Conservation (phyloP, 2,329 filamentous ascomycete species). For the Cryphonectria carpinicola region DNA sequence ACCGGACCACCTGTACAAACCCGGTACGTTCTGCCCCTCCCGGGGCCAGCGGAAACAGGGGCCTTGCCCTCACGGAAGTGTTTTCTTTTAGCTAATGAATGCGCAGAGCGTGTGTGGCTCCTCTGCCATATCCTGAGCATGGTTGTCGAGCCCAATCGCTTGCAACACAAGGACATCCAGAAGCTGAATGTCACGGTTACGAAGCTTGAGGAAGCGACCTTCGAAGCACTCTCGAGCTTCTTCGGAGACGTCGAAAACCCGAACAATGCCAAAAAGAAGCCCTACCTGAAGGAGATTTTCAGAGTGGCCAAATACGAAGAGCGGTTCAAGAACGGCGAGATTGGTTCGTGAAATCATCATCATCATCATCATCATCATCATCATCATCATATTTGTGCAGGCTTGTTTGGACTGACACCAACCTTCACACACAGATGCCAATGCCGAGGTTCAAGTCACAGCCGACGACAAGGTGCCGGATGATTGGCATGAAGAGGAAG, state of each 20-base stretch:
- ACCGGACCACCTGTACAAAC: constrained; percentile 72
- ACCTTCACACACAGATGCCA: constrained; percentile 41
- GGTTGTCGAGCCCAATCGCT: constrained; percentile 54
- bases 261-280: constrained; percentile 58
- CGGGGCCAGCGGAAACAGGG: too few relatives aligned
- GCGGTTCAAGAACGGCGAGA: constrained; percentile 57
- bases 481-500: constrained; percentile 50
- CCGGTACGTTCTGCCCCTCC: background rate
- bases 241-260: constrained; percentile 60
- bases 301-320: constrained; percentile 62
- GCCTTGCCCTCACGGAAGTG: background rate
- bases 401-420: constrained; percentile 5
- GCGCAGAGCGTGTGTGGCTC: constrained; percentile 60
- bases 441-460: constrained; percentile 54
- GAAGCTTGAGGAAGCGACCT: constrained; percentile 62
- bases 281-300: constrained; percentile 64
- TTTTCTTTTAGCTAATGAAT: constrained; percentile 20
- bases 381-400: background rate
- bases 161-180: constrained; percentile 56
- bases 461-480: constrained; percentile 56
- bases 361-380: background rate
- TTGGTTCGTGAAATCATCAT: constrained; percentile 49
- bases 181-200: constrained; percentile 57
- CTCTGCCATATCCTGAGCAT: constrained; percentile 64
- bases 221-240: constrained; percentile 61